Evolutionary conservation across 306 rosid species (phyloP), one percentile per base, ranked within the genome.

Genomic region (Rosa multiflora): DNA sequence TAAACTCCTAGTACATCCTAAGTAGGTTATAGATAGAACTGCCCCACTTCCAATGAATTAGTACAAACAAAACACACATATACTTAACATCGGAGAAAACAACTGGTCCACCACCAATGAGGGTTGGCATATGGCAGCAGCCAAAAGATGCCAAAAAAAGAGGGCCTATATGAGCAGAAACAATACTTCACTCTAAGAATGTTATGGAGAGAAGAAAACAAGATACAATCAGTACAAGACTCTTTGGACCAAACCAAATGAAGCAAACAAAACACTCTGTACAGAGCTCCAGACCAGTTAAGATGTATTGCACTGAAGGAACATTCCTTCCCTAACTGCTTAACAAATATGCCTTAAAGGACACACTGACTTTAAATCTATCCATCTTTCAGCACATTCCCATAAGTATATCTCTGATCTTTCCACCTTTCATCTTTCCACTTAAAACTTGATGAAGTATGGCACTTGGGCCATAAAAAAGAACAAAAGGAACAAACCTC

Each of bases 401-500:
- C 70, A 32, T 10, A 59, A 66, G 13, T 10, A 68, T 40, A 12
- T 68, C 35, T 20, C 29, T 21, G 10, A n/a, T 43, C 71, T 67
- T 9, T 40, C 71, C 26, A 8, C 26, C 15, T 69, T 69, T 43
- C 53, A 42, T 32, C 53, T 55, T 69, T 55, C 52, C n/a, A 69
- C 32, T 10, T 11, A n/a, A 13, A 17, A 67, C 26, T 39, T 2
- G 1, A 4, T 63, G 69, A 63, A 32, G 43, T 2, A 62, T 3
- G 68, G 20, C 20, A 29, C 10, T 37, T 66, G 3, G 21, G 70
- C 46, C 46, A 37, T 37, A 15, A 58, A 2, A 14, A 18, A 67
- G 48, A 39, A 67, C 14, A 42, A 20, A 67, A 67, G 17, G 44
- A 67, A 67, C 72, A 67, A 69, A 91, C 99, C 97, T 96, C 99